Conservation (phyloP, 2,329 filamentous ascomycete genomes). For the Penicillium crustosum region DNA sequence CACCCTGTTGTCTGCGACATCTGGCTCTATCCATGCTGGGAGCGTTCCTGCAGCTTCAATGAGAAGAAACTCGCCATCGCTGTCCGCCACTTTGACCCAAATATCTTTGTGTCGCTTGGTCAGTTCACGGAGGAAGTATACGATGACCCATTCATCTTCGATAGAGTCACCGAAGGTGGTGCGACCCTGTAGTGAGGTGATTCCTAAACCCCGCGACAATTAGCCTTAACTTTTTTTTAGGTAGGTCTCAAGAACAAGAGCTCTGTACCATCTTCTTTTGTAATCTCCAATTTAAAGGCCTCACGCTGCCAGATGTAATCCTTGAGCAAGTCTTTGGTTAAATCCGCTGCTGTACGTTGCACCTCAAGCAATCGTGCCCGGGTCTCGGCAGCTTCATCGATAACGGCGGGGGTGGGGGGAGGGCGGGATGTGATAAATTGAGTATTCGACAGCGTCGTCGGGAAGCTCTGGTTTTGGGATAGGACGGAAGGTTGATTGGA, state of each 20-base stretch:
- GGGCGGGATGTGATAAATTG: slow-evolving; percentile 67
- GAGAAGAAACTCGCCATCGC: slow-evolving; percentile 91
- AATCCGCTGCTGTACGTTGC: slow-evolving; percentile 64
- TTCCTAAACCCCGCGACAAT: slow-evolving; percentile 34
- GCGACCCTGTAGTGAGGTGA: slow-evolving; percentile 66
- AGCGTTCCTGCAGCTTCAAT: slow-evolving; percentile 88
- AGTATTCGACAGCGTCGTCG: slow-evolving; percentile 85
- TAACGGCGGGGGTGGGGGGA: slow-evolving; percentile 53
- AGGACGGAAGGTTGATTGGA: slow-evolving; percentile 63
- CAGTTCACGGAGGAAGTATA: slow-evolving; percentile 81
- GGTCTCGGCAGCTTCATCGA: slow-evolving; percentile 52
- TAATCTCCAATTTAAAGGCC: slow-evolving; percentile 66
- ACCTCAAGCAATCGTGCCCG: slow-evolving; percentile 68
- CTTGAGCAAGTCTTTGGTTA: slow-evolving; percentile 66
- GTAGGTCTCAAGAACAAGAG: slow-evolving; percentile 5
- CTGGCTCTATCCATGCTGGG: slow-evolving; percentile 87
- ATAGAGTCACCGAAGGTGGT: slow-evolving; percentile 93
- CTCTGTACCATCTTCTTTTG: slow-evolving; percentile 60
- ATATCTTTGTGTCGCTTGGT: slow-evolving; percentile 69
- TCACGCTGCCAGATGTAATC: slow-evolving; percentile 97
- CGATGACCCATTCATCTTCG: slow-evolving; percentile 96
- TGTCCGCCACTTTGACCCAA: slow-evolving; percentile 82
- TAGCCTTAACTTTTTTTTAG: not conserved
- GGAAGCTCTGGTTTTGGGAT: slow-evolving; percentile 66
- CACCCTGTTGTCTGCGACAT: slow-evolving; percentile 77